These are phyloP conservation scores for Zasmidium cellare DNA, from an alignment of 2,329 filamentous ascomycete genomes.

Conservation along the genomic window DNA sequence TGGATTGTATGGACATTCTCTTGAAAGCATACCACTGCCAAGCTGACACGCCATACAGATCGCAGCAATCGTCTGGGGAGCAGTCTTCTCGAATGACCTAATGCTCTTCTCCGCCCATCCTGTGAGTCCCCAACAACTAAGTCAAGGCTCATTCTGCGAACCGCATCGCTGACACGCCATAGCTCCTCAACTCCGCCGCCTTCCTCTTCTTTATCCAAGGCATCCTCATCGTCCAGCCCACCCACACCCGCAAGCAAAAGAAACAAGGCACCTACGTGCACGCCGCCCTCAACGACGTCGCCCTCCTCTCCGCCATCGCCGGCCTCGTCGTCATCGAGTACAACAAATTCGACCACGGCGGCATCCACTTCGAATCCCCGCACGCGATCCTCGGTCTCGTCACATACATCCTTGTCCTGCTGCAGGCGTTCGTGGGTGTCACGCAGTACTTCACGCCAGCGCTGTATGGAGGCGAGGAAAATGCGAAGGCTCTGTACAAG, in stretches of 20 bases:
- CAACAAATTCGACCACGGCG: conserved; percentile 73
- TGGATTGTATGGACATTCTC: conserved; percentile 58
- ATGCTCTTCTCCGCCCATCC: conserved; percentile 89
- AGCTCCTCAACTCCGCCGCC: conserved; percentile 53
- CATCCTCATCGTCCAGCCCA: conserved; percentile 84
- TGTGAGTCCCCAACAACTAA: conserved; percentile 52
- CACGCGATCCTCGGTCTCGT: conserved; percentile 82
- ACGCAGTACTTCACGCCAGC: conserved; percentile 75
- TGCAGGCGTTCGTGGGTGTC: conserved; percentile 78
- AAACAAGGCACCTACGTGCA: conserved; percentile 63
- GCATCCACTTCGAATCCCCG: conserved; percentile 73
- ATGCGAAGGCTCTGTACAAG: conserved; percentile 83
- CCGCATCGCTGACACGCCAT: conserved; percentile 7
- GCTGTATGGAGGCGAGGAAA: conserved; percentile 75
- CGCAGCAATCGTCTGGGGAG: conserved; percentile 72
- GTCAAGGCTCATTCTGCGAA: background rate
- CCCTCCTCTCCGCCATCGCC: conserved; percentile 60
- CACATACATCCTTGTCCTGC: conserved; percentile 67
- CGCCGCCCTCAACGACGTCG: conserved; percentile 66
- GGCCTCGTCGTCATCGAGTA: conserved; percentile 74
- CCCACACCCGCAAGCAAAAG: conserved; percentile 75
- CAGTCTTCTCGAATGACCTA: conserved; percentile 67
- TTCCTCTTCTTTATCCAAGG: conserved; percentile 76
- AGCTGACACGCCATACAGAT: conserved; percentile 49
- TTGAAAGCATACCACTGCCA: background rate